Base-by-base conservation (phyloP, 768 basidiomycete species). In the Lactifluus piperatus region DNA sequence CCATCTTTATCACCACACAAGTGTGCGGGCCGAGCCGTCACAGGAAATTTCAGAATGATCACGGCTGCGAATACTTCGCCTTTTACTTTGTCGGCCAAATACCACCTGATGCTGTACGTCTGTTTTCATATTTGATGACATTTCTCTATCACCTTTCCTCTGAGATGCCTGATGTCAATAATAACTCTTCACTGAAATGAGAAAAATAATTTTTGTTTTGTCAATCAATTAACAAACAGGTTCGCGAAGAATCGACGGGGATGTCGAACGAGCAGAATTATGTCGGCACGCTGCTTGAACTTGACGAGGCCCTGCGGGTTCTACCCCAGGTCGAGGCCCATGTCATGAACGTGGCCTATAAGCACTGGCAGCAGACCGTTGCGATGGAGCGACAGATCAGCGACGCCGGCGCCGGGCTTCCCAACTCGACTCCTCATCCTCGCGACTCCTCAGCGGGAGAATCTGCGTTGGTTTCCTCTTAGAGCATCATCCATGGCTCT, bases 61-160 rank as follows among this genome's bases (percentile, higher is more conserved):
- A 3, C 8, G 46, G 77, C 13, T 77, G 78, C 1, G 77, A 82
- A 63, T 85, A 85, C 65, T 61, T 83, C 27, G 76, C 74, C 9
- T 76, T 75, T 47, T 85, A 79, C 79, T 83, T 76, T 62, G 74
- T 77, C n/a, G 81, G 79, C 5, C 71, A 76, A 65, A 82, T 85
- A 37, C 60, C 73, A 0, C 75, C 70, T 6, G 75, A 81, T 59
- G 81, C 81, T 39, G 81, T 84, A 63, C 27, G 79, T 73, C 5
- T 13, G n/a, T 22, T 4, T 14, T 7, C 4, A 20, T 9, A 4
- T 34, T 34, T 34, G 32, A 2, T 9, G 8, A 11, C 32, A 34
- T 9, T 34, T 11, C 32, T 2, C 32, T 9, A 30, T 8, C 30
- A n/a, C 8, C 30, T 36, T 11, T 36, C 34, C 34, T 13, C 7